Conservation (phyloP, 345 rosid species). For the Gossypium anomalum region DNA sequence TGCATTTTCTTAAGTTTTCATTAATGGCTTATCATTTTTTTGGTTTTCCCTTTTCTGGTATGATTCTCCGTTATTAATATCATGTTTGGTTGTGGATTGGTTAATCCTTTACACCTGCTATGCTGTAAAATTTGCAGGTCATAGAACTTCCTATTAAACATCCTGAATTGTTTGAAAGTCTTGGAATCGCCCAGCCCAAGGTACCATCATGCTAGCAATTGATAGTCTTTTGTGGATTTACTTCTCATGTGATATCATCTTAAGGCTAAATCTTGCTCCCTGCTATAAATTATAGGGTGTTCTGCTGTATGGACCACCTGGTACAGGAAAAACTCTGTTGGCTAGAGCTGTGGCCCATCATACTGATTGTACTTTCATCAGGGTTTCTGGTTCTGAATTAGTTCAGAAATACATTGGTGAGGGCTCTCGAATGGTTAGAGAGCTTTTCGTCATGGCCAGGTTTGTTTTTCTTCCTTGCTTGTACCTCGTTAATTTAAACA, state of each 20-base stretch:
- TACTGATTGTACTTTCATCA: constrained; percentile 97
- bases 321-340: constrained; percentile 96
- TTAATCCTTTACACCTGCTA: background rate
- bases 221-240: background rate
- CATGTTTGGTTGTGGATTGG: constrained; percentile 3
- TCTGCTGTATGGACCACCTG: constrained; percentile 95
- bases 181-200: constrained; percentile 99
- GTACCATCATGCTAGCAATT: constrained; percentile 25
- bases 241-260: background rate
- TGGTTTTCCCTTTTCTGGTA: background rate
- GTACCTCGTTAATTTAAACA: background rate
- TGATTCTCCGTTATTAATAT: constrained; percentile 6
- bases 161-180: constrained; percentile 95
- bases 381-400: constrained; percentile 97
- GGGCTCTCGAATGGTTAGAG: constrained; percentile 99
- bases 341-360: constrained; percentile 99
- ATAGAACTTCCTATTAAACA: constrained; percentile 98
- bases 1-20: background rate
- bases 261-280: background rate
- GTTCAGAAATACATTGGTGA: constrained; percentile 98
- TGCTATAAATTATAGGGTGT: constrained; percentile 58
- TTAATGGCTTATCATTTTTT: background rate
- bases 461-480: constrained; percentile 24
- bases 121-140: constrained; percentile 46
- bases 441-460: constrained; percentile 99